phyloP scores from a whole-genome alignment of 306 rosid genomes.

The Malus orientalis region DNA sequence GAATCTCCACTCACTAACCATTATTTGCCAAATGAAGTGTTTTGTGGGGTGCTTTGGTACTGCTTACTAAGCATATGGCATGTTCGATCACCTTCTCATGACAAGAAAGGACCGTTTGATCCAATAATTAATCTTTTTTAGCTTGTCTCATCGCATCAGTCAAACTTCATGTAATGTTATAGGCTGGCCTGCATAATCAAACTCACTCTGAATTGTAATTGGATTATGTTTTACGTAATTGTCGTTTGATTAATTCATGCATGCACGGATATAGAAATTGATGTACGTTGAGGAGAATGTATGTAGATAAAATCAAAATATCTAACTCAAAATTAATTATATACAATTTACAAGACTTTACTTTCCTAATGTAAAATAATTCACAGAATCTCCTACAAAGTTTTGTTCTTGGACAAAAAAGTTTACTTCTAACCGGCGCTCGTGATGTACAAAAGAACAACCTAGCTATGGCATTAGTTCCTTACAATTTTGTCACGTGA shows the following conservation, averaged over 20 bases:
- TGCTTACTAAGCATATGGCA: neutral
- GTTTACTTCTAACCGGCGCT: neutral
- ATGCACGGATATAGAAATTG: too few species aligned
- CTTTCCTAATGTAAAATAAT: too few species aligned
- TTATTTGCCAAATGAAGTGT: neutral
- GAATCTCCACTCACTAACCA: constrained; percentile 7
- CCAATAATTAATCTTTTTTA: neutral
- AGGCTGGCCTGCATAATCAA: neutral
- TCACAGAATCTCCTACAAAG: neutral
- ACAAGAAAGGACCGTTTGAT: neutral
- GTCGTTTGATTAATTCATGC: neutral
- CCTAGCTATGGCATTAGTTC: neutral
- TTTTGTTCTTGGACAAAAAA: neutral
- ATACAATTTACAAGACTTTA: too few species aligned
- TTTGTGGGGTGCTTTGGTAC: neutral
- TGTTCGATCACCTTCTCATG: neutral
- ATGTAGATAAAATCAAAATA: neutral
- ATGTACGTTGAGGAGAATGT: too few species aligned
- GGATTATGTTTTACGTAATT: neutral
- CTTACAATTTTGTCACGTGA: neutral
- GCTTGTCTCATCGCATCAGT: neutral
- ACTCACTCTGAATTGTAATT: too few species aligned
- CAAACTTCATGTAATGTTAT: neutral
- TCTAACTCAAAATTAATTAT: too few species aligned
- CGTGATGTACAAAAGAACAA: neutral